phyloP scores from a whole-genome alignment of 108 stramenopile genomes.

The Cyclotella kingstonii region DNA sequence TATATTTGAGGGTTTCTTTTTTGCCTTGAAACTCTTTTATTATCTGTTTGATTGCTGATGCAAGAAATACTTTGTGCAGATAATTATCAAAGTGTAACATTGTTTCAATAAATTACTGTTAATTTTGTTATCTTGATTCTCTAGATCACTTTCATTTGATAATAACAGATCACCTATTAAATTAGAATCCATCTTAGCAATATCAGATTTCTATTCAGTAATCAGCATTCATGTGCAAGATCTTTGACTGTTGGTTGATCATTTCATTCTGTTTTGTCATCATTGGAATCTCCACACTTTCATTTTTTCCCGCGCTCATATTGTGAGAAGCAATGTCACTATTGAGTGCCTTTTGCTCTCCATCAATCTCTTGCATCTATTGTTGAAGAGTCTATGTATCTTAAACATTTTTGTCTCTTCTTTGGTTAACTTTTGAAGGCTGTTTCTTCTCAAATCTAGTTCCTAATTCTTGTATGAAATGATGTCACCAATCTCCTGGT shows the following conservation, averaged over 20 bases:
- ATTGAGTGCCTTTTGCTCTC: conserved; percentile 2
- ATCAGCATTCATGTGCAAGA: not conserved
- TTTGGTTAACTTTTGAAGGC: conserved; percentile 1
- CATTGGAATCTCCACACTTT: conserved; percentile 19
- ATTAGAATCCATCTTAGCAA: conserved; percentile 4
- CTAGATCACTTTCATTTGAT: conserved; percentile 7
- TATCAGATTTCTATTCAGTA: conserved; percentile 11
- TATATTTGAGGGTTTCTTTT: not conserved
- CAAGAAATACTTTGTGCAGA: not conserved
- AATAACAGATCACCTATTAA: conserved; percentile 7
- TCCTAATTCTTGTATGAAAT: no score
- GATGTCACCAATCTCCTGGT: no score
- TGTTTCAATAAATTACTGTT: not conserved
- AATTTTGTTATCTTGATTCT: conserved; percentile 12
- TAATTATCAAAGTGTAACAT: not conserved
- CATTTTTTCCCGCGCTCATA: not conserved
- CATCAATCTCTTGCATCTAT: not conserved
- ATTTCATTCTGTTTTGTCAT: conserved; percentile 7
- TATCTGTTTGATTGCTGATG: conserved; percentile 8
- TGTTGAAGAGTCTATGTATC: not conserved
- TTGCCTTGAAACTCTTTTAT: conserved; percentile 4
- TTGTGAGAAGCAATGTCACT: not conserved
- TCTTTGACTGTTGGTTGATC: conserved; percentile 7
- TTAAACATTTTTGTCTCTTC: conserved; percentile 4
- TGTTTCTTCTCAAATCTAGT: not conserved